Base-by-base conservation (phyloP, 148 eudicot species). In the Chenopodium suecicum region DNA sequence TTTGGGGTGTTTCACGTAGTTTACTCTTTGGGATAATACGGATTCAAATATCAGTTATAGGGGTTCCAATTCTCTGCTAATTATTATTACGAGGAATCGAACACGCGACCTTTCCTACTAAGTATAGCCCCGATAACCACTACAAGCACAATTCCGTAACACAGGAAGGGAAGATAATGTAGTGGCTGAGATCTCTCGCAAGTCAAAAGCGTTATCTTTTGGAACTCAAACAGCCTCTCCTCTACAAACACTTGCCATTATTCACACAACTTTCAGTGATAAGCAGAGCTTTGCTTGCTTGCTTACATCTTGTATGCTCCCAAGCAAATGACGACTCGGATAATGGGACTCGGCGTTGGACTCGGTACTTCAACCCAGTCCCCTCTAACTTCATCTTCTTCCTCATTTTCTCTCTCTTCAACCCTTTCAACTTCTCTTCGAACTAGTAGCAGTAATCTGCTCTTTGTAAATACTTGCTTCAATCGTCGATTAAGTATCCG, bases 331-430 rank as follows among this genome's bases (percentile, higher is more conserved):
- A 71, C 83, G 31, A 85, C 86, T 71, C 83, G 81, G 56, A 76
- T 81, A 31, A 84, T 66, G 85, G 81, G 78, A 80, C 52, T 82
- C 83, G 85, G 81, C 4, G 23, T 74, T 77, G 83, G 80, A 25
- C 46, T 74, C 83, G 80, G 73, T 9, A 41, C 64, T 56, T 46
- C 76, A 19, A 69, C 82, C 76, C 80, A 62, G 66, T 52, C 76
- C 56, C 82, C 80, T 37, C 79, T 74, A 56, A 16, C 83, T 27
- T 62, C 63, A 16, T 58, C 63, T 13, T 50, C 54, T 13, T 11
- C 54, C 54, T 70, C 75, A 10, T 54, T 65, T 29, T 20, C 86
- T 0, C 9, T 79, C n/a, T 44, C 85, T 60, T 77, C 83, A 73
- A 69, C 76, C 52, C 82, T 78, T 29, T 74, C 78, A 37, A n/a